Evolutionary conservation across 2,329 filamentous ascomycete genomes (phyloP), one percentile per base, ranked within the genome.

Genomic region (Metarhizium anisopliae): DNA sequence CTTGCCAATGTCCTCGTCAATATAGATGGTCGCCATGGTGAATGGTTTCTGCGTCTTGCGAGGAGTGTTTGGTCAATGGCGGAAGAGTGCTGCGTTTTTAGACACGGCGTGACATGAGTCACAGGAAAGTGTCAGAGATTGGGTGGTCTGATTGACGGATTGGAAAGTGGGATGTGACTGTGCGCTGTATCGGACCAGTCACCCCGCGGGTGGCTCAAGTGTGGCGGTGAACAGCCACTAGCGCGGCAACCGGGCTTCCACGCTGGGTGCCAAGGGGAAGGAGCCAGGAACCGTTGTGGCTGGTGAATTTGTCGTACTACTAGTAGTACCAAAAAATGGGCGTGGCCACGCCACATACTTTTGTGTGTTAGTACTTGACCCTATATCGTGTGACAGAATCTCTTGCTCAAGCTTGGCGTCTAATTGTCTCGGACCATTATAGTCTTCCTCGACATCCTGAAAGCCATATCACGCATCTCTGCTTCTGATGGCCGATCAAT

Each of bases 1-100:
- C 63, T 80, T 77, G 64, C 91, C 91, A 62, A 79, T 78, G 64
- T 90, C 87, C 63, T 92, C 88, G 68, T 95, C 90, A 36, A 95
- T 62, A 43, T 67, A 68, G 8, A 68, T 68, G n/a, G 64, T 61
- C 42, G 66, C 63, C 66, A 68, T 80, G 40, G 7, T 35, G 45
- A 42, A 30, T 18, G 25, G 18, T 8, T 45, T 25, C 38, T 40
- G 20, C 68, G 30, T 40, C 25, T 25, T 14, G 20, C n/a, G 40
- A 18, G 20, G 14, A 10, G 43, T 18, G 43, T 47, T 47, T 47
- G 43, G 43, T 25, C 18, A n/a, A 42, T 6, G n/a, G 18, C 16
- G 18, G 42, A 20, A 20, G 11, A 45, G 20, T 49, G 45, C 25
- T 25, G 25, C 25, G 25, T 25, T 25, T 25, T 25, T 25, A 25